A percentile compares a stretch with the other conserved stretches of the same genome.
These are phyloP conservation scores for Inga leiocalycina DNA, from an alignment of 306 rosid species.

Conservation along the genomic window DNA sequence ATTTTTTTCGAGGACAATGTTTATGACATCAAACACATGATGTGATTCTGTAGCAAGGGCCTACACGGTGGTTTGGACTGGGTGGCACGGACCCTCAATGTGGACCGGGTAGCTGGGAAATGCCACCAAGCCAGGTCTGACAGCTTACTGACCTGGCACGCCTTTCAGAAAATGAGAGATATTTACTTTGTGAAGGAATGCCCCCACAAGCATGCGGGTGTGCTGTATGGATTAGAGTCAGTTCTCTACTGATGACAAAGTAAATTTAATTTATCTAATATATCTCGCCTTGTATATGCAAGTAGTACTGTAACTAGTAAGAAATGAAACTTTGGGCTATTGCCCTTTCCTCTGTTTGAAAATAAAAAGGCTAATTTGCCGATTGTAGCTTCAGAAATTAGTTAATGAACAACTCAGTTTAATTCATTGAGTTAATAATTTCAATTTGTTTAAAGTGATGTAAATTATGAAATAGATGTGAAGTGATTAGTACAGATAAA, in stretches of 20 bases:
- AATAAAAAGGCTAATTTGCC: neutral
- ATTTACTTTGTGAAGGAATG: slow-evolving; percentile 50
- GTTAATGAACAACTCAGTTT: neutral
- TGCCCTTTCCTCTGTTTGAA: neutral
- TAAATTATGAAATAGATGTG: neutral
- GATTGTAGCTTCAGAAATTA: neutral
- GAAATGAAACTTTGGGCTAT: neutral
- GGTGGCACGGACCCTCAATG: slow-evolving; percentile 56
- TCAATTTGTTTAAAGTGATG: neutral
- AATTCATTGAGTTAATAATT: neutral
- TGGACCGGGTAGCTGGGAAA: slow-evolving; percentile 77
- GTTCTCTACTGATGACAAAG: slow-evolving; percentile 25
- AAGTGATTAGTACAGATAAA: neutral
- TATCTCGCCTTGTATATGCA: neutral
- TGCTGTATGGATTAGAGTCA: slow-evolving; percentile 63
- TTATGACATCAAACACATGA: slow-evolving; percentile 77
- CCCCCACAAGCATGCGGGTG: slow-evolving; percentile 67
- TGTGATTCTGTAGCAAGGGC: slow-evolving; percentile 57
- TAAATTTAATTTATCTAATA: neutral
- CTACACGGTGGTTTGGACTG: slow-evolving; percentile 78
- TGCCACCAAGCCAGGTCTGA: slow-evolving; percentile 90
- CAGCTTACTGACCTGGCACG: slow-evolving; percentile 77
- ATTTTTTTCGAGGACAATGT: slow-evolving; percentile 58
- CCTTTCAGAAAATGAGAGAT: slow-evolving; percentile 67
- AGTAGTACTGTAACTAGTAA: neutral